Base-by-base conservation (phyloP, 2,329 filamentous ascomycete species). In the Ceratocystis albifundus region DNA sequence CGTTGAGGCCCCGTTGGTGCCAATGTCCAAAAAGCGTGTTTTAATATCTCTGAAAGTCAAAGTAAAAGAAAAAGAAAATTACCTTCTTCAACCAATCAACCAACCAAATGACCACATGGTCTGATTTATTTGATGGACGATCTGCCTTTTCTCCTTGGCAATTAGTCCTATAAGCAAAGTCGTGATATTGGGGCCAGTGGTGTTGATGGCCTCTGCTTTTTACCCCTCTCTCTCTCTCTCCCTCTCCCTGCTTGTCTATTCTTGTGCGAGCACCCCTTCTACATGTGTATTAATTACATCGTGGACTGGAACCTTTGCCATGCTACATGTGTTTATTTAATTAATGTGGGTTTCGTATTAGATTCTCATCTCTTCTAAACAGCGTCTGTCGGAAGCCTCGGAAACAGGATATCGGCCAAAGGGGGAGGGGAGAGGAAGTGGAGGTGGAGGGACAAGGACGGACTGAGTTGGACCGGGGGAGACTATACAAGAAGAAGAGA, bases 81-180 rank as follows among this genome's bases (percentile, higher is more conserved):
- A n/a, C n/a, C n/a, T n/a, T n/a, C n/a, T n/a, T n/a, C n/a, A n/a
- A n/a, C n/a, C n/a, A n/a, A n/a, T n/a, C n/a, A n/a, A n/a, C n/a
- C n/a, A 25, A 20, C 0, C 0, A 53, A 53, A 53, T 53, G 25
- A 22, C 25, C 48, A 25, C 48, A 53, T 53, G 48, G 48, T 53
- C 48, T 53, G 48, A 53, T 53, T 36, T 53, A 53, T 53, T 36
- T 53, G 48, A 53, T 53, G 48, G 48, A 25, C 48, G 48, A 53
- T 53, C 48, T 53, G n/a, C 12, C 48, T 25, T 50, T 53, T 25
- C 12, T 25, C 20, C 48, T 53, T 12, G 10, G 20, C 48, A 1
- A 22, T 53, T 12, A 53, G 48, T 22, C 20, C n/a, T 53, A 53
- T 53, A 15, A 3, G 48, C 4, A 6, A 8, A 53, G 4, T 8